These are phyloP conservation scores for Pulveroboletus frians DNA, from an alignment of 768 basidiomycete species.

Conservation along the genomic window DNA sequence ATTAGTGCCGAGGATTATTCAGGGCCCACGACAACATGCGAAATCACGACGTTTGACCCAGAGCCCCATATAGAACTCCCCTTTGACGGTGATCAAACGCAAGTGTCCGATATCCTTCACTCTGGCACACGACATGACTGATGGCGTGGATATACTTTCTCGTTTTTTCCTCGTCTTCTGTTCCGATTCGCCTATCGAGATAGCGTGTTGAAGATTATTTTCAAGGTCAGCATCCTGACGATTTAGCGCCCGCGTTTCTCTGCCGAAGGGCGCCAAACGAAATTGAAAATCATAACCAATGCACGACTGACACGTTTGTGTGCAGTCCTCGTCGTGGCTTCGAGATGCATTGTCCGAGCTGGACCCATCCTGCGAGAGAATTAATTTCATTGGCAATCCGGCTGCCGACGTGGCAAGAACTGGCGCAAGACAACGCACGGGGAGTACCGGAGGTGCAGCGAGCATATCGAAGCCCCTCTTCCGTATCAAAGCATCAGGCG, in stretches of 20 bases:
- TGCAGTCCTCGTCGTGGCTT: constrained; percentile 77
- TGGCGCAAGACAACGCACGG: constrained; percentile 11
- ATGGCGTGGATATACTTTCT: background rate
- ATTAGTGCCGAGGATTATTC: constrained; percentile 68
- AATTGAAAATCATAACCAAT: too few relatives aligned
- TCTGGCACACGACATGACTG: constrained; percentile 6
- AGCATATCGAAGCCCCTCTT: constrained; percentile 51
- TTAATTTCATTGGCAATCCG: constrained; percentile 80
- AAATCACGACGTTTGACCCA: constrained; percentile 79
- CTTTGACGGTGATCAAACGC: constrained; percentile 67
- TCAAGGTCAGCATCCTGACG: constrained; percentile 51
- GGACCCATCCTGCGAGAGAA: constrained; percentile 79
- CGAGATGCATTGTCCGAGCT: constrained; percentile 89
- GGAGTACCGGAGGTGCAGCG: background rate
- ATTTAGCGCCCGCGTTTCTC: background rate
- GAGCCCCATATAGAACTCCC: constrained; percentile 77
- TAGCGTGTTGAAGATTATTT: constrained; percentile 76
- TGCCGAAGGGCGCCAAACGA: background rate
- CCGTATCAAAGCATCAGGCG: constrained; percentile 74
- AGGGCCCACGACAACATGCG: constrained; percentile 83
- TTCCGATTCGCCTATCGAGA: background rate
- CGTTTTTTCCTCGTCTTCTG: background rate
- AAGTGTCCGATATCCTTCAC: constrained; percentile 10
- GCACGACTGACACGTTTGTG: constrained; percentile 13
- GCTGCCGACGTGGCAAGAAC: constrained; percentile 28